Conservation (phyloP, 2,329 filamentous ascomycete genomes). For the Fusarium luffae region DNA sequence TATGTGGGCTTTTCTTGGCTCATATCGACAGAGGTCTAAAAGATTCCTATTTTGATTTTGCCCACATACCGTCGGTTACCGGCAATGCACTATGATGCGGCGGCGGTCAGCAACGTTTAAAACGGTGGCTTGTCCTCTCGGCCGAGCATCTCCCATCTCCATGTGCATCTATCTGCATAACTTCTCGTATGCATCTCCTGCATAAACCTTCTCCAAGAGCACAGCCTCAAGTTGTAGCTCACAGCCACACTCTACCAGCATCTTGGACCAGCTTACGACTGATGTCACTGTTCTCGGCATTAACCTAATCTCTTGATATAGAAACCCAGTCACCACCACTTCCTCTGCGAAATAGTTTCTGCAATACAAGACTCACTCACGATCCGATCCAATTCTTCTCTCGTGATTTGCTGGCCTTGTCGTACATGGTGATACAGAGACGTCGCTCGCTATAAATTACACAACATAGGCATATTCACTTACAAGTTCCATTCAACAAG, state of each 20-base stretch:
- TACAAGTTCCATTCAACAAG: not conserved
- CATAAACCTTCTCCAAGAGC: not conserved
- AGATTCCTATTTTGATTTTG: not conserved
- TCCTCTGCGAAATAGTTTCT: not conserved
- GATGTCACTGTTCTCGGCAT: slow-evolving; percentile 16
- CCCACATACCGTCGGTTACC: slow-evolving; percentile 4
- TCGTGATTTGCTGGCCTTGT: not conserved
- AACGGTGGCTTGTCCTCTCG: not conserved
- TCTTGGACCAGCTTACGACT: not conserved
- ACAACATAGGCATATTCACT: not conserved
- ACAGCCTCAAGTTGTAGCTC: not conserved
- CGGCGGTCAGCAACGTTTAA: not conserved
- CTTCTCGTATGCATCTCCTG: not conserved
- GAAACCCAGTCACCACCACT: slow-evolving; percentile 2
- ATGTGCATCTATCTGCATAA: not conserved
- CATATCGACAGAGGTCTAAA: not conserved
- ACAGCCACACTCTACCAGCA: slow-evolving; percentile 20
- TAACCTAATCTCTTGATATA: slow-evolving; percentile 7
- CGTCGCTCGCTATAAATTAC: not conserved
- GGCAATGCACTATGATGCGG: not conserved
- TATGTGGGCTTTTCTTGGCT: not conserved
- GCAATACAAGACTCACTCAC: not conserved
- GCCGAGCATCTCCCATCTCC: not conserved
- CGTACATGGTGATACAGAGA: not conserved
- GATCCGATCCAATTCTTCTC: not conserved